A percentile compares a stretch with the other conserved stretches of the same genome.
phyloP scores from a whole-genome alignment of 495 filamentous ascomycete species.

The Diplogelasinospora grovesii region DNA sequence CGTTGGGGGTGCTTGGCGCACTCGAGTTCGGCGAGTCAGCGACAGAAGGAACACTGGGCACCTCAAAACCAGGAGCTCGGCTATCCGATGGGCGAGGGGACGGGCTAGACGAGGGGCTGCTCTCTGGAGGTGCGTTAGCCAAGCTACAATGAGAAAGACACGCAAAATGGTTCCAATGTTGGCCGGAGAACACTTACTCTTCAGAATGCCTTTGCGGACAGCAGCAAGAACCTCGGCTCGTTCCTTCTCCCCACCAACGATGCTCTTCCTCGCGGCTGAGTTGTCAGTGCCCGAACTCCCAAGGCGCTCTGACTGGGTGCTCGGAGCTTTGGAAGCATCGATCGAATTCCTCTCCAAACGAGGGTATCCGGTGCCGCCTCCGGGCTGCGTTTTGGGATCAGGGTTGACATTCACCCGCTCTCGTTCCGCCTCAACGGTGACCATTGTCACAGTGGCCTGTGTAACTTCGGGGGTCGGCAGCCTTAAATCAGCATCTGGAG shows the following conservation, averaged over 20 bases:
- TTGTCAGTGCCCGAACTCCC: constrained; percentile 53
- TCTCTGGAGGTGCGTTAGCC: constrained; percentile 14
- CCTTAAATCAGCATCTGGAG: constrained; percentile 58
- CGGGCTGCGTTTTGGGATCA: constrained; percentile 59
- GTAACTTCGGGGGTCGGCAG: constrained; percentile 63
- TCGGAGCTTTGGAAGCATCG: constrained; percentile 35
- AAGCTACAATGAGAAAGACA: neutral
- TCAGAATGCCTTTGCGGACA: constrained; percentile 89
- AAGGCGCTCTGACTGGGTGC: constrained; percentile 39
- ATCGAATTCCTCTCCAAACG: constrained; percentile 77
- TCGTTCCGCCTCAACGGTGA: constrained; percentile 90
- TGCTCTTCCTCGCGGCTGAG: constrained; percentile 67
- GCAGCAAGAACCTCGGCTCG: constrained; percentile 84
- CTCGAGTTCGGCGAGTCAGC: constrained; percentile 76
- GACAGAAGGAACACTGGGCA: constrained; percentile 49
- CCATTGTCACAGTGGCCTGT: constrained; percentile 79
- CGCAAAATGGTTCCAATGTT: neutral
- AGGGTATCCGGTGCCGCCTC: constrained; percentile 78
- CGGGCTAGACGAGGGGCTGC: constrained; percentile 61
- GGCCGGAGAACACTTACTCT: constrained; percentile 56
- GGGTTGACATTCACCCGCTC: constrained; percentile 75
- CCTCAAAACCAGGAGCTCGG: constrained; percentile 41
- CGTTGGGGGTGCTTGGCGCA: constrained; percentile 72
- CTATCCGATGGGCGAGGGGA: constrained; percentile 51
- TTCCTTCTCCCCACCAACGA: constrained; percentile 84